phyloP scores from a whole-genome alignment of 2,329 filamentous ascomycete species.

The Fusarium sp. region DNA sequence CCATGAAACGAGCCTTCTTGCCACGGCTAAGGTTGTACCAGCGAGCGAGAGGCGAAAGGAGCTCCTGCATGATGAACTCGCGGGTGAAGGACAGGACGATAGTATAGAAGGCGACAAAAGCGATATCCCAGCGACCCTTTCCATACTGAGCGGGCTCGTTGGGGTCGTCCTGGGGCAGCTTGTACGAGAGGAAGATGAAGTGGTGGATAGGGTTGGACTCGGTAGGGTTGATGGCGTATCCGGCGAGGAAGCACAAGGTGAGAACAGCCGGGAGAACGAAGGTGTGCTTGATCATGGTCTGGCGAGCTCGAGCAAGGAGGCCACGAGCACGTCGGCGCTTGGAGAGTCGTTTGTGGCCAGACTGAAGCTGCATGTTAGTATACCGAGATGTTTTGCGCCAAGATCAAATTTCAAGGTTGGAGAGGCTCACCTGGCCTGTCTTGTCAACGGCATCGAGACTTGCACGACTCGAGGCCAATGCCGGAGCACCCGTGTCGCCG shows the following conservation, averaged over 20 bases:
- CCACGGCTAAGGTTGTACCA: slow-evolving; percentile 73
- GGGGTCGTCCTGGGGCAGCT: slow-evolving; percentile 60
- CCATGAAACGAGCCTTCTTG: slow-evolving; percentile 93
- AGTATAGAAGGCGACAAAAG: slow-evolving; percentile 88
- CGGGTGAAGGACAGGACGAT: slow-evolving; percentile 90
- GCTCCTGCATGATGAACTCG: slow-evolving; percentile 93
- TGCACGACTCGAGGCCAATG: slow-evolving; percentile 61
- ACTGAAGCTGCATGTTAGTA: slow-evolving; percentile 30
- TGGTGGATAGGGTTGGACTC: slow-evolving; percentile 78
- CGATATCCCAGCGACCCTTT: slow-evolving; percentile 86
- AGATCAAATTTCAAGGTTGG: background rate
- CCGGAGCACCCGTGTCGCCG: slow-evolving; percentile 64
- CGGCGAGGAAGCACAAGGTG: slow-evolving; percentile 66
- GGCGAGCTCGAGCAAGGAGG: slow-evolving; percentile 56
- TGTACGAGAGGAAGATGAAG: slow-evolving; percentile 92
- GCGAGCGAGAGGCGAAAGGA: slow-evolving; percentile 78
- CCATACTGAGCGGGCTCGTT: slow-evolving; percentile 73
- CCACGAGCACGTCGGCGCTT: slow-evolving; percentile 65
- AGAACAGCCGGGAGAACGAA: slow-evolving; percentile 73
- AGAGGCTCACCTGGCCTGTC: slow-evolving; percentile 30
- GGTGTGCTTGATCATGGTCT: slow-evolving; percentile 67
- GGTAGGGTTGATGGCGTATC: slow-evolving; percentile 78
- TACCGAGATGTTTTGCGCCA: background rate
- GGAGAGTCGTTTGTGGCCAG: slow-evolving; percentile 54
- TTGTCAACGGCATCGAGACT: slow-evolving; percentile 49